Conservation (phyloP, 768 basidiomycete genomes). For the Tylopilus balloui region DNA sequence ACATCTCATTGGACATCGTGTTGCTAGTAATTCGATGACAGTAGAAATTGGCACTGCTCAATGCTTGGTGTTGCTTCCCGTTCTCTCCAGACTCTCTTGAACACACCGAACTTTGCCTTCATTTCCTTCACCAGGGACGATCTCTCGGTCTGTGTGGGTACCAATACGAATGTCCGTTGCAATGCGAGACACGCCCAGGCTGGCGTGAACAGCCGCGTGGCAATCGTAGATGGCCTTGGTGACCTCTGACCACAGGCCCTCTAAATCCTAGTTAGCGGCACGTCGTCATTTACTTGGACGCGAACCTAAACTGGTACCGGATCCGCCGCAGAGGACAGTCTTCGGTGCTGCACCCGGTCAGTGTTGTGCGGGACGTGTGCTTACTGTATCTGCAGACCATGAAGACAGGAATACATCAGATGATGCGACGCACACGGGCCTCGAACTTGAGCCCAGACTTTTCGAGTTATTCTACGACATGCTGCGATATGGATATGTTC, state of each 20-base stretch:
- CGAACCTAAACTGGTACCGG: conserved; percentile 84
- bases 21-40: neutral
- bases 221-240: conserved; percentile 86
- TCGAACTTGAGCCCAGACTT: conserved; percentile 80
- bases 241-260: conserved; percentile 86
- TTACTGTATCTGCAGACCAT: conserved; percentile 35
- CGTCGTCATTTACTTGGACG: neutral
- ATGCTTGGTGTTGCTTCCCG: neutral
- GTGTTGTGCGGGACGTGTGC: conserved; percentile 8
- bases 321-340: conserved; percentile 51
- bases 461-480: conserved; percentile 77
- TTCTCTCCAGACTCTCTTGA: conserved; percentile 62
- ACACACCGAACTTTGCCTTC: conserved; percentile 77
- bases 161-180: conserved; percentile 96
- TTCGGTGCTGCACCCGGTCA: conserved; percentile 33
- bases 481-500: conserved; percentile 76
- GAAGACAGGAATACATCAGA: neutral
- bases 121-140: conserved; percentile 66
- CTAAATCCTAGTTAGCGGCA: conserved; percentile 26
- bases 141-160: conserved; percentile 71
- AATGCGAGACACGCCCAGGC: conserved; percentile 68
- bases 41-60: conserved; percentile 1
- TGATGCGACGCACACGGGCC: conserved; percentile 37
- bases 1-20: neutral
- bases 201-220: conserved; percentile 79